These are phyloP conservation scores for Phylloporus sp. DNA, from an alignment of 768 basidiomycete species.

Conservation along the genomic window DNA sequence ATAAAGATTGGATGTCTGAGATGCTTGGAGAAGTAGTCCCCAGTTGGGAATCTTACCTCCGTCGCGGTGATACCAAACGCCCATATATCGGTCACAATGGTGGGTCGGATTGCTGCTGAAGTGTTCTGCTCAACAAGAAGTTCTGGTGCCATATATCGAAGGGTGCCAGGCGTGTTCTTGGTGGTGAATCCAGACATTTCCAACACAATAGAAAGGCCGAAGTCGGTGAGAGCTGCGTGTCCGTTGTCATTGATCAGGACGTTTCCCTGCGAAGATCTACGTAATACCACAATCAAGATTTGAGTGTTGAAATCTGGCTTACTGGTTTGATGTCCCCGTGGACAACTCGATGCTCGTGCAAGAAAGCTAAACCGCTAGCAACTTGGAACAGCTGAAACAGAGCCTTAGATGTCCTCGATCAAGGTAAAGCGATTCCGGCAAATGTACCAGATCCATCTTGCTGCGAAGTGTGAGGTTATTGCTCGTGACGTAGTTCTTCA, in stretches of 20 bases:
- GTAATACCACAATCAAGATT: not conserved
- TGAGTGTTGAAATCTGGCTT: slow-evolving; percentile 1
- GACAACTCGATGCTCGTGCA: slow-evolving; percentile 23
- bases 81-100: slow-evolving; percentile 33
- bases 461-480: slow-evolving; percentile 4
- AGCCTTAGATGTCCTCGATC: not conserved
- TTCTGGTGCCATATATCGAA: slow-evolving; percentile 40
- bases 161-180: slow-evolving; percentile 31
- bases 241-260: slow-evolving; percentile 32
- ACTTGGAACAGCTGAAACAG: slow-evolving; percentile 18
- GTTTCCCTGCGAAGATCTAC: slow-evolving; percentile 29
- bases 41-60: slow-evolving; percentile 22
- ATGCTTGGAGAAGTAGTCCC: not conserved
- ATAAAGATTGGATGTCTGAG: not conserved
- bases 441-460: slow-evolving; percentile 24
- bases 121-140: slow-evolving; percentile 21
- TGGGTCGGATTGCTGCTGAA: slow-evolving; percentile 16
- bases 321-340: slow-evolving; percentile 41
- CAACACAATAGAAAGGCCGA: slow-evolving; percentile 38
- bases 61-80: slow-evolving; percentile 36
- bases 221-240: slow-evolving; percentile 35
- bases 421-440: not conserved
- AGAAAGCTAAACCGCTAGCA: slow-evolving; percentile 20
- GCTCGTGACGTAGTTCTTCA: slow-evolving; percentile 14
- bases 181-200: slow-evolving; percentile 36